Conservation (phyloP, 177 flowering plant species). For the Vitis hybrid region DNA sequence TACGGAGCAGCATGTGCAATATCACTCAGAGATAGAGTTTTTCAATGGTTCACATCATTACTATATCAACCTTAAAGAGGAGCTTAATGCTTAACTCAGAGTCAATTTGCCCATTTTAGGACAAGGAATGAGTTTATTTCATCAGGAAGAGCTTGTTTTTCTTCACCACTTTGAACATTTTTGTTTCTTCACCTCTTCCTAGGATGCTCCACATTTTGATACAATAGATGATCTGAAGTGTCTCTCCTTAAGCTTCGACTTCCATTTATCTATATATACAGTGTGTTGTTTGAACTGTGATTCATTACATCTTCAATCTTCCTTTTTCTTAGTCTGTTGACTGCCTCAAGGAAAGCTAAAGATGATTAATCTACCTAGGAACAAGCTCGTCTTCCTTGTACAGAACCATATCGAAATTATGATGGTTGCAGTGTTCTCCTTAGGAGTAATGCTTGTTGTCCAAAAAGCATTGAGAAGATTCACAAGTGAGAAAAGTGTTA, state of each 20-base stretch:
- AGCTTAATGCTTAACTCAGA: neutral
- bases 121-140: neutral
- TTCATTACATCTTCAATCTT: neutral
- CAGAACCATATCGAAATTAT: conserved; percentile 2
- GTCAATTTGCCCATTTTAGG: no score
- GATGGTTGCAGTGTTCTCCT: conserved; percentile 7
- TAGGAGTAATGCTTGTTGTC: conserved; percentile 6
- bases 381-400: conserved; percentile 10
- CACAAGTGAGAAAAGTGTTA: neutral
- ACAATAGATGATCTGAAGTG: no score
- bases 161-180: neutral
- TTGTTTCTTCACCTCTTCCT: neutral
- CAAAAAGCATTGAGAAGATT: conserved; percentile 15
- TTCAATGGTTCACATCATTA: no score
- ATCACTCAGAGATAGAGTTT: neutral
- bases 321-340: no score
- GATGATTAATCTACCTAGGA: conserved; percentile 10
- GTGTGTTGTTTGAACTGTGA: neutral
- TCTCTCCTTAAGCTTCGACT: no score
- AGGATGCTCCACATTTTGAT: neutral
- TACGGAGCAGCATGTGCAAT: neutral
- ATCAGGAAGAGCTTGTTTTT: neutral
- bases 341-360: neutral
- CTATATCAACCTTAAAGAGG: no score
- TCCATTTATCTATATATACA: neutral